These are phyloP conservation scores for Harringtonia lauricola DNA, from an alignment of 2,329 filamentous ascomycete species.

Conservation along the genomic window DNA sequence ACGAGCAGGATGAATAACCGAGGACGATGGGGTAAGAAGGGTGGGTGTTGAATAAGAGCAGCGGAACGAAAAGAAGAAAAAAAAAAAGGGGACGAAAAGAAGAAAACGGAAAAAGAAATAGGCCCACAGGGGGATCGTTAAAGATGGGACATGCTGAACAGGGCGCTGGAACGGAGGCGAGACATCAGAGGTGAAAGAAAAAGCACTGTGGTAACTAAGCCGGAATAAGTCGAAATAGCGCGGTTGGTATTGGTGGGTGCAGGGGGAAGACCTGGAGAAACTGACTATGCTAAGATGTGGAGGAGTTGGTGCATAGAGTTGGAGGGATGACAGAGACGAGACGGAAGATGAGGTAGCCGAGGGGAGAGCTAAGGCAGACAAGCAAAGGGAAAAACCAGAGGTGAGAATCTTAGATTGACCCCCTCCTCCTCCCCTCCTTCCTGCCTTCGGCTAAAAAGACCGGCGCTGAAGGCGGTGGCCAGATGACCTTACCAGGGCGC, in stretches of 20 bases:
- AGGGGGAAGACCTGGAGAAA: not conserved
- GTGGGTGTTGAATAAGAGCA: not conserved
- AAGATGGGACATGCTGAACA: not conserved
- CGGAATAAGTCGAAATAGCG: slow-evolving; percentile 7
- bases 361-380: too few relatives aligned
- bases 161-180: not conserved
- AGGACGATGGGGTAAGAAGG: not conserved
- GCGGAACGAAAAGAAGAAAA: not conserved
- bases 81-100: not conserved
- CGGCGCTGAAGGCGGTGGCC: too few relatives aligned
- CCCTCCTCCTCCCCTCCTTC: too few relatives aligned
- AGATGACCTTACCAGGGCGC: too few relatives aligned
- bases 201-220: not conserved
- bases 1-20: not conserved
- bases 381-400: too few relatives aligned
- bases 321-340: not conserved
- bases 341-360: too few relatives aligned
- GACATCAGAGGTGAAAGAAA: not conserved
- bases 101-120: not conserved
- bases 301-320: too few relatives aligned
- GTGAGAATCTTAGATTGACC: too few relatives aligned
- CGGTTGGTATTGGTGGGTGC: slow-evolving; percentile 4
- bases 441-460: too few relatives aligned
- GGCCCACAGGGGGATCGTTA: slow-evolving; percentile 1
- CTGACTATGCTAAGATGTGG: too few relatives aligned